Evolutionary conservation across 108 stramenopile species (phyloP).

Genomic region (Skeletonema tropicum): DNA sequence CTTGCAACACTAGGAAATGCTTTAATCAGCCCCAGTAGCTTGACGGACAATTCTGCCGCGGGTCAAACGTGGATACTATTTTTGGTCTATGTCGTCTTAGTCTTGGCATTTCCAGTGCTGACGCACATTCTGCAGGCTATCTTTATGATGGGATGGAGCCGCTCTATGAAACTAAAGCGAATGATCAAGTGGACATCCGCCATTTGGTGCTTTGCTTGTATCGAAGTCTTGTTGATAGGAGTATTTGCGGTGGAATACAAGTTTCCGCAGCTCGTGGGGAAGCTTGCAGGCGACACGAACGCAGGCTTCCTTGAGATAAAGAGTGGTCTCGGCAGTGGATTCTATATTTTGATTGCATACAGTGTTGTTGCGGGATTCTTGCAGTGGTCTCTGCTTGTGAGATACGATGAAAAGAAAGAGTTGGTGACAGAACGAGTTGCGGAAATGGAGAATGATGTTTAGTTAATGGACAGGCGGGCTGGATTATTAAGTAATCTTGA

Average conservation of each 20-base stretch:
- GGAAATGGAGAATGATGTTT: not conserved
- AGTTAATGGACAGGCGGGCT: not conserved
- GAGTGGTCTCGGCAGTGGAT: constrained; percentile 22
- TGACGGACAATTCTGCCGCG: constrained; percentile 33
- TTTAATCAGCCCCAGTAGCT: constrained; percentile 30
- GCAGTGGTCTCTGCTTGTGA: constrained; percentile 12
- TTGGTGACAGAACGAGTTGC: not conserved
- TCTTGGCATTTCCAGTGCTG: constrained; percentile 38
- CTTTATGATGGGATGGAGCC: constrained; percentile 21
- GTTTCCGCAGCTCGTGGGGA: constrained; percentile 42
- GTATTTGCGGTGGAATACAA: constrained; percentile 51
- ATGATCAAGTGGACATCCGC: constrained; percentile 30
- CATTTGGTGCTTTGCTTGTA: constrained; percentile 52
- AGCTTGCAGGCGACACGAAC: constrained; percentile 48
- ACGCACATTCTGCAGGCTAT: constrained; percentile 49
- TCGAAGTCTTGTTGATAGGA: constrained; percentile 52
- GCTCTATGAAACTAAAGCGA: constrained; percentile 21
- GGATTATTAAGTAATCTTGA: not conserved
- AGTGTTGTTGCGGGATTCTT: constrained; percentile 25
- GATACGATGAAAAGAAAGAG: not conserved
- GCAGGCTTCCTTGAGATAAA: constrained; percentile 32
- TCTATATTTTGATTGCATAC: constrained; percentile 31
- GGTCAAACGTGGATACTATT: constrained; percentile 51
- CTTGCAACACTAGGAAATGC: constrained; percentile 47
- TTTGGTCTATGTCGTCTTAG: constrained; percentile 36